Evolutionary conservation across 2,329 filamentous ascomycete species (phyloP).

Genomic region (Epichloe glyceriae): DNA sequence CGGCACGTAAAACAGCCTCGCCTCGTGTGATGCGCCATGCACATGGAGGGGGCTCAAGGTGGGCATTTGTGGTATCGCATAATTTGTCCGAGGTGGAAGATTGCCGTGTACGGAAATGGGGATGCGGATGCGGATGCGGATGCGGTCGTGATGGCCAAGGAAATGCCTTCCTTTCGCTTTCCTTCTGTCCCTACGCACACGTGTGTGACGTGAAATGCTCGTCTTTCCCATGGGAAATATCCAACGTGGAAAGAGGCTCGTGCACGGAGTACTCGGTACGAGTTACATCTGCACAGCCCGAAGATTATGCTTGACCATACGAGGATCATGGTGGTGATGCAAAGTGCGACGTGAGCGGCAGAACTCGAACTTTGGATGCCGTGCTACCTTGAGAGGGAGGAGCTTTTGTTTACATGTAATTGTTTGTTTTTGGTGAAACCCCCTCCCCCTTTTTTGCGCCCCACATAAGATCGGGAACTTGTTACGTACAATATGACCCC

Average conservation of each 20-base stretch:
- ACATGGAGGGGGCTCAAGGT: not conserved
- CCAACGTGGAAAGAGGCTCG: not conserved
- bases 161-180: too few species aligned
- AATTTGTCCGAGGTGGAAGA: not conserved
- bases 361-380: not conserved
- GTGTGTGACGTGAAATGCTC: too few species aligned
- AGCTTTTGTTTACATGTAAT: not conserved
- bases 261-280: not conserved
- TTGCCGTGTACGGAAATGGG: not conserved
- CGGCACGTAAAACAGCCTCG: not conserved
- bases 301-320: slow-evolving; percentile 2
- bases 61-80: not conserved
- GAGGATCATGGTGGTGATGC: not conserved
- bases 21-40: not conserved
- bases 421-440: not conserved
- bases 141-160: too few species aligned
- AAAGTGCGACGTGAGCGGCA: slow-evolving; percentile 1
- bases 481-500: too few species aligned
- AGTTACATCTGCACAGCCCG: too few species aligned
- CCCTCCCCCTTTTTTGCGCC: too few species aligned
- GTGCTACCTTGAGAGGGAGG: not conserved
- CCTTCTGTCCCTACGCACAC: too few species aligned
- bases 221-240: not conserved
- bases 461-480: too few species aligned
- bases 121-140: too few species aligned